Percentiles rank a stretch among this genome's conserved stretches.
Conservation (phyloP, 768 basidiomycete species). For the Agrocybe praecox region DNA sequence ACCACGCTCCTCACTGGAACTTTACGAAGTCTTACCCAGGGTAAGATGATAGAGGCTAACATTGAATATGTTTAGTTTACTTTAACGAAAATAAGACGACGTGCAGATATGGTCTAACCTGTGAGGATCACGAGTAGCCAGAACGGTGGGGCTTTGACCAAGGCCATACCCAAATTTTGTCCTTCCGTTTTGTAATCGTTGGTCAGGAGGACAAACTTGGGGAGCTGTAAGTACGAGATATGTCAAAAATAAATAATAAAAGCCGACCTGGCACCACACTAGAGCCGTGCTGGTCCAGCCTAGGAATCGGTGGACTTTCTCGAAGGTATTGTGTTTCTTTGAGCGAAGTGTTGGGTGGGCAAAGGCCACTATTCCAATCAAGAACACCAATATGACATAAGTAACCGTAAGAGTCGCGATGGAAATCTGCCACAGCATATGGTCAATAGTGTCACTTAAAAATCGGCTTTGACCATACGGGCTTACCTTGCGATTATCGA, state of each 20-base stretch:
- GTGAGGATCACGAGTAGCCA: conserved; percentile 61
- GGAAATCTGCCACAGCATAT: conserved; percentile 36
- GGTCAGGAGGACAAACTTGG: conserved; percentile 48
- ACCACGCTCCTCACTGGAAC: conserved; percentile 54
- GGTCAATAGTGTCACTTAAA: not conserved
- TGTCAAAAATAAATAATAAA: not conserved
- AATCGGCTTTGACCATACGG: conserved; percentile 3
- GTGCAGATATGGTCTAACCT: conserved; percentile 20
- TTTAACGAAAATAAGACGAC: not conserved
- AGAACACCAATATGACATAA: conserved; percentile 49
- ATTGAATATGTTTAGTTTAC: not conserved
- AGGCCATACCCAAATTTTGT: conserved; percentile 41
- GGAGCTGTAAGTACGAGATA: not conserved
- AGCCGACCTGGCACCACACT: conserved; percentile 53
- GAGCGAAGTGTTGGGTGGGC: conserved; percentile 52
- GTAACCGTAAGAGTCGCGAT: conserved; percentile 50
- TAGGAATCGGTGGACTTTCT: conserved; percentile 55
- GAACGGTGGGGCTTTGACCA: conserved; percentile 48
- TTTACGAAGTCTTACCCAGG: conserved; percentile 63
- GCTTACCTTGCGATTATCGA: conserved; percentile 35
- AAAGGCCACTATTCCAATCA: conserved; percentile 51
- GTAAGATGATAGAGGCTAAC: conserved; percentile 51
- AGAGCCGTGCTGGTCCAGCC: conserved; percentile 56
- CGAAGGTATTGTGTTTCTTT: conserved; percentile 54
- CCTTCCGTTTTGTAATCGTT: conserved; percentile 49